phyloP scores from a whole-genome alignment of 176 grass and related monocot genomes.

The Oryza coarctata region DNA sequence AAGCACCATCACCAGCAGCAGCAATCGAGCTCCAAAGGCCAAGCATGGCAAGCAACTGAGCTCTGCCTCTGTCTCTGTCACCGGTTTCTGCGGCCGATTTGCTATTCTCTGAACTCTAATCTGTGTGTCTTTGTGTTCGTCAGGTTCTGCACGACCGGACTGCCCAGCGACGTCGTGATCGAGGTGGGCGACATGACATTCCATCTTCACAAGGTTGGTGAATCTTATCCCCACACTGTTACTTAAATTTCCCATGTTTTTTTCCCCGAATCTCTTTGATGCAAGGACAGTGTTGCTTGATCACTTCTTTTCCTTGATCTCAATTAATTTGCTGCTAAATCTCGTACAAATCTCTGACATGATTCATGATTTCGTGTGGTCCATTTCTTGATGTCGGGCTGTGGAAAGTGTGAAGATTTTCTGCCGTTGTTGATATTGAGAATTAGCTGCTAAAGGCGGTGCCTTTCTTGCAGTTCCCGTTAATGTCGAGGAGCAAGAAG shows the following conservation, averaged over 20 bases:
- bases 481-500: conserved; percentile 98
- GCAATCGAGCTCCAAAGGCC: conserved; percentile 63
- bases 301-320: not conserved
- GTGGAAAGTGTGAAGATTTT: not conserved
- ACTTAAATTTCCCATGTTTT: not conserved
- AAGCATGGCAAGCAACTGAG: conserved; percentile 66
- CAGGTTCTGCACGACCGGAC: conserved; percentile 98
- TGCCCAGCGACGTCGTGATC: conserved; percentile 96
- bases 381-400: conserved; percentile 22
- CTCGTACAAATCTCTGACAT: not conserved
- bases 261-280: not conserved
- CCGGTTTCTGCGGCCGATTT: not conserved
- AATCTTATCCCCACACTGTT: not conserved
- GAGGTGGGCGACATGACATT: conserved; percentile 96
- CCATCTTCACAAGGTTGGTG: conserved; percentile 91
- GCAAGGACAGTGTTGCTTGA: not conserved
- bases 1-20: not conserved
- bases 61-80: not conserved
- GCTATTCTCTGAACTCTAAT: conserved; percentile 24
- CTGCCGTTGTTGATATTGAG: conserved; percentile 17
- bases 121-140: not conserved
- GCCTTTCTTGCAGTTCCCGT: conserved; percentile 69
- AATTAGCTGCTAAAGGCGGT: conserved; percentile 24
- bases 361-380: not conserved
- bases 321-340: not conserved